Evolutionary conservation across 306 rosid species (phyloP).

Genomic region (Fagus sylvatica): DNA sequence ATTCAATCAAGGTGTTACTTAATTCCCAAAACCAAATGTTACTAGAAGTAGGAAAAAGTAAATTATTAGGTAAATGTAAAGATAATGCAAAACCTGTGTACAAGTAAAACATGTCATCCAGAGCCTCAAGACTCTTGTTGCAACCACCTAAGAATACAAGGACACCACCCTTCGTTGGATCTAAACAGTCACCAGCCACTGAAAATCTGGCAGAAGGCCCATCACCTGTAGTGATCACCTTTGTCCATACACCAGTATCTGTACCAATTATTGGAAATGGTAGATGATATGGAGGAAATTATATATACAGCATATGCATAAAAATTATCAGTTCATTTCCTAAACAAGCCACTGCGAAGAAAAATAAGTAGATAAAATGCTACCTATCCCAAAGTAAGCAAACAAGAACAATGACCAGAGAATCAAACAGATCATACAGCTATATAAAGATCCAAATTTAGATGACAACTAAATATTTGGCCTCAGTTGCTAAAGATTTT

Average conservation of each 20-base stretch:
- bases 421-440: neutral
- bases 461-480: neutral
- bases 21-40: slow-evolving; percentile 8
- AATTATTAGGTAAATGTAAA: slow-evolving; percentile 2
- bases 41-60: neutral
- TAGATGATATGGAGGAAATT: slow-evolving; percentile 15
- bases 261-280: slow-evolving; percentile 36
- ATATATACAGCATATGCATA: slow-evolving; percentile 9
- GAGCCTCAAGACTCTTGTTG: slow-evolving; percentile 90
- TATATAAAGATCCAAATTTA: neutral
- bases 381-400: neutral
- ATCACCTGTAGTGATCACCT: slow-evolving; percentile 56
- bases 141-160: slow-evolving; percentile 96
- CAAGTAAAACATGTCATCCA: slow-evolving; percentile 88
- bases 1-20: slow-evolving; percentile 8
- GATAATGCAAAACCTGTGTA: slow-evolving; percentile 67
- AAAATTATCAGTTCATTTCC: slow-evolving; percentile 4
- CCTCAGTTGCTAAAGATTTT: neutral
- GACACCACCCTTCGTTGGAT: slow-evolving; percentile 76
- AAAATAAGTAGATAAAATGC: neutral
- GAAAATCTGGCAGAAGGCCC: slow-evolving; percentile 96
- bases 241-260: slow-evolving; percentile 90
- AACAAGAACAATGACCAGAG: neutral
- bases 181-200: slow-evolving; percentile 89
- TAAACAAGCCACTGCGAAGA: slow-evolving; percentile 6